Evolutionary conservation across 192 early-diverging fungal species (phyloP).

Genomic region (Phycomyces nitens): DNA sequence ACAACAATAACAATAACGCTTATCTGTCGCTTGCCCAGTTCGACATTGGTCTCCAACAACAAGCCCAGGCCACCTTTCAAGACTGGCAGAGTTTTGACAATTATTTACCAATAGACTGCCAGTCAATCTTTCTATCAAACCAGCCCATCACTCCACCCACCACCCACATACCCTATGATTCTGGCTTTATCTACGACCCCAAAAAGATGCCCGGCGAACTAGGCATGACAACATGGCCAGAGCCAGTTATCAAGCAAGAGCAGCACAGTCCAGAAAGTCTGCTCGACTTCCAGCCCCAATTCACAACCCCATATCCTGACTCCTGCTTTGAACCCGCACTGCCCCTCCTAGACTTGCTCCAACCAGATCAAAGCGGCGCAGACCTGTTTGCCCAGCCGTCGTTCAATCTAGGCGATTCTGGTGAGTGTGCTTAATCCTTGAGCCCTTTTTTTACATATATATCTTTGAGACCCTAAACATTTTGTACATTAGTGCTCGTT

Average conservation of each 20-base stretch:
- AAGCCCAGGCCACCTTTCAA: constrained; percentile 16
- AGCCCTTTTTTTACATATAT: too few species aligned
- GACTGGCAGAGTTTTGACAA: constrained; percentile 19
- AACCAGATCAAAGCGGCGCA: too few species aligned
- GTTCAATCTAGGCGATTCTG: too few species aligned
- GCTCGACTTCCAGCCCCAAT: neutral
- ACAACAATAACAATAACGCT: neutral
- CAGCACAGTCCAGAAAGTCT: neutral
- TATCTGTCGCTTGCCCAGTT: constrained; percentile 20
- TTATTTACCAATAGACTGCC: constrained; percentile 10
- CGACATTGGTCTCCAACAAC: constrained; percentile 12
- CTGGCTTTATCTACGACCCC: neutral
- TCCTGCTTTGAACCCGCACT: neutral
- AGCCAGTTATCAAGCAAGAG: neutral
- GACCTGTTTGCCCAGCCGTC: too few species aligned
- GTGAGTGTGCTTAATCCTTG: too few species aligned
- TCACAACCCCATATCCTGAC: neutral
- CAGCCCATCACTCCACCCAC: constrained; percentile 9
- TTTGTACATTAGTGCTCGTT: neutral
- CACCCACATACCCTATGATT: neutral
- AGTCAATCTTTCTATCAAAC: constrained; percentile 22
- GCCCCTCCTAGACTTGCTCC: too few species aligned
- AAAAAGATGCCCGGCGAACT: neutral
- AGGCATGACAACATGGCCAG: too few species aligned
- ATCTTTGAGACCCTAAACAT: neutral